Evolutionary conservation across 2,329 filamentous ascomycete species (phyloP), one percentile per base, ranked within the genome.

Genomic region (Colletotrichum orbiculare): DNA sequence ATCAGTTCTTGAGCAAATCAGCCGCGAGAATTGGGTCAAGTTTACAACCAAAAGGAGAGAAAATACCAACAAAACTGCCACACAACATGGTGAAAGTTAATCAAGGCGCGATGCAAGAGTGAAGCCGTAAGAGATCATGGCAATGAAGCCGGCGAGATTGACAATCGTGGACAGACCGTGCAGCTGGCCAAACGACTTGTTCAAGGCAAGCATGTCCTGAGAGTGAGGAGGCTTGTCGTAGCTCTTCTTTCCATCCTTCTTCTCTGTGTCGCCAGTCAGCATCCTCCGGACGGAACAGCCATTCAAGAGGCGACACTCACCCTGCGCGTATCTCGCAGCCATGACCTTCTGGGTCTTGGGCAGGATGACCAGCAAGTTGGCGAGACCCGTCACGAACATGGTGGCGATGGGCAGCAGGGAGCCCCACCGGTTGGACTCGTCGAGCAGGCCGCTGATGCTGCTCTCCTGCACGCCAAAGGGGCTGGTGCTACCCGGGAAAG

Each of bases 191-290:
- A 98, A 98, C 68, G 83, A 84, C 79, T 89, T 91, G 82, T 95
- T 97, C 71, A 97, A 77, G 8, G 83, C 83, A 70, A 87, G 78
- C 94, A 98, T 97, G 80, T 95, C 92, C 70, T 89, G 84, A 6
- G 91, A 96, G 73, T 97, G 92, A 43, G 93, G 92, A 1, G 89
- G 85, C 56, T 87, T 81, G 69, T 97, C 93, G 73, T 91, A 92
- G 77, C 89, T 92, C 75, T 91, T 92, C 85, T 97, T 97, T 59
- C 93, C 93, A 75, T 97, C 95, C 72, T 90, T 89, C 67, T 91
- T 93, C 83, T 95, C 94, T 89, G 66, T 47, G 59, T 9, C 49
- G 7, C 10, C 8, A 15, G 54, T 67, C 34, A 66, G 62, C n/a
- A 15, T n/a, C 9, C 11, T 35, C 35, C 25, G n/a, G 55, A 49